Conservation (phyloP, 2,329 filamentous ascomycete species). For the Ophiosphaerella herpotricha region DNA sequence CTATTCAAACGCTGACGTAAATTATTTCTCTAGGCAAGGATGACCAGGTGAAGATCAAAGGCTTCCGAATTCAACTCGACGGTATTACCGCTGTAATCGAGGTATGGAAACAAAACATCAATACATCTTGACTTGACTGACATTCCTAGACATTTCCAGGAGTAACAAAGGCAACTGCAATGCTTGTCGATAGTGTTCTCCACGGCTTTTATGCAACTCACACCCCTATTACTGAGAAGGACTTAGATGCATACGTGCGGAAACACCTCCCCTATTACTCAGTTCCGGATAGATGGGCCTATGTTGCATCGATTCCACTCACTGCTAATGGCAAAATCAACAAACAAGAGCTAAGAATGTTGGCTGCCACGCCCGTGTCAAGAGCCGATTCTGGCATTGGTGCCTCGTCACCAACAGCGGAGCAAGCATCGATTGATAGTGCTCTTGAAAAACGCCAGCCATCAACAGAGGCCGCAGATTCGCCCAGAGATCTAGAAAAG, state of each 20-base stretch:
- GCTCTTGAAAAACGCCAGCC: background rate
- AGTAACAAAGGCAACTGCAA: conserved; percentile 54
- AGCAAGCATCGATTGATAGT: conserved; percentile 1
- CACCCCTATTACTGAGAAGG: conserved; percentile 28
- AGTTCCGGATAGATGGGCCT: conserved; percentile 54
- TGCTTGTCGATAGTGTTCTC: conserved; percentile 55
- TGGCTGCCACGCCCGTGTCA: conserved; percentile 14
- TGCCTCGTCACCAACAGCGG: background rate
- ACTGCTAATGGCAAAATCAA: conserved; percentile 63
- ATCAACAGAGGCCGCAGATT: background rate
- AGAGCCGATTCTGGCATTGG: conserved; percentile 9
- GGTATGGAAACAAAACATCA: conserved; percentile 2
- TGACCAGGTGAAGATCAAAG: conserved; percentile 67
- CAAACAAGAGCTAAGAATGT: conserved; percentile 52
- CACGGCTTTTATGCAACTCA: conserved; percentile 57
- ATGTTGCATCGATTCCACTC: conserved; percentile 53
- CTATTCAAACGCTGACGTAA: too few species aligned
- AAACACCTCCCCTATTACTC: conserved; percentile 61
- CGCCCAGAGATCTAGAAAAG: conserved; percentile 13
- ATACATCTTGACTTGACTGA: conserved; percentile 1
- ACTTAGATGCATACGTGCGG: conserved; percentile 49
- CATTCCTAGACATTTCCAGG: conserved; percentile 45
- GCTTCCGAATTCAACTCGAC: conserved; percentile 65
- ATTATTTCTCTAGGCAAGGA: conserved; percentile 45
- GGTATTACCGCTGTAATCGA: conserved; percentile 53